Conservation (phyloP, 2,329 filamentous ascomycete genomes). For the Aspergillus phoenicis region DNA sequence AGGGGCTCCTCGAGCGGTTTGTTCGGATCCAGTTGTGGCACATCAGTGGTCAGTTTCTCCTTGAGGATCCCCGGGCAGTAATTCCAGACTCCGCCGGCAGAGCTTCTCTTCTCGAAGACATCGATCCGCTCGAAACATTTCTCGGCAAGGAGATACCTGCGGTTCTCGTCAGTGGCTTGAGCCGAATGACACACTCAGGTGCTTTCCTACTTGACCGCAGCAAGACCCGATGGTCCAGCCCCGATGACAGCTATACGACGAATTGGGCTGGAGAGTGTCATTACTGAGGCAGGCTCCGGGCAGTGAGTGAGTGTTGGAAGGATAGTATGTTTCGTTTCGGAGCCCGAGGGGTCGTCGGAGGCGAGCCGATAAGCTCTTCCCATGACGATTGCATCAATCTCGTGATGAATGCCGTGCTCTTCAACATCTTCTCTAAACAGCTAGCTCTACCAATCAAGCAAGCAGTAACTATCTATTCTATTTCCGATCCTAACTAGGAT, state of each 20-base stretch:
- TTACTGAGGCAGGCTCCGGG: conserved; percentile 7
- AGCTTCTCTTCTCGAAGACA: conserved; percentile 78
- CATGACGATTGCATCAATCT: background rate
- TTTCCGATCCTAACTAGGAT: background rate
- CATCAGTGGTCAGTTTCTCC: conserved; percentile 43
- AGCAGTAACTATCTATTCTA: too few relatives aligned
- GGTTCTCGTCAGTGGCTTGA: conserved; percentile 22
- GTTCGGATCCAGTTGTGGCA: conserved; percentile 70
- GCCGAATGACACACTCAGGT: background rate
- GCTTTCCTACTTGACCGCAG: conserved; percentile 65
- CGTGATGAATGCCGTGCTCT: background rate
- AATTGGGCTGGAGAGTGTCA: conserved; percentile 29
- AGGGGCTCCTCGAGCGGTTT: conserved; percentile 66
- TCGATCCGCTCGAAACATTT: conserved; percentile 69
- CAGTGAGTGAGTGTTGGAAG: background rate
- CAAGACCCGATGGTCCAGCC: conserved; percentile 77
- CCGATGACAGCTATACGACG: conserved; percentile 72
- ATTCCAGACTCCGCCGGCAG: conserved; percentile 84
- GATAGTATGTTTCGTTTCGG: background rate
- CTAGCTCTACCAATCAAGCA: too few relatives aligned
- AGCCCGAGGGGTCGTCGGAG: background rate
- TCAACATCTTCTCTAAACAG: background rate
- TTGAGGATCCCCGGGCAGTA: conserved; percentile 61
- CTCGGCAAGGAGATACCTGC: conserved; percentile 71
- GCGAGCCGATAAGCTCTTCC: background rate